Evolutionary conservation across 306 rosid species (phyloP).

Genomic region (Corylus heterophylla): DNA sequence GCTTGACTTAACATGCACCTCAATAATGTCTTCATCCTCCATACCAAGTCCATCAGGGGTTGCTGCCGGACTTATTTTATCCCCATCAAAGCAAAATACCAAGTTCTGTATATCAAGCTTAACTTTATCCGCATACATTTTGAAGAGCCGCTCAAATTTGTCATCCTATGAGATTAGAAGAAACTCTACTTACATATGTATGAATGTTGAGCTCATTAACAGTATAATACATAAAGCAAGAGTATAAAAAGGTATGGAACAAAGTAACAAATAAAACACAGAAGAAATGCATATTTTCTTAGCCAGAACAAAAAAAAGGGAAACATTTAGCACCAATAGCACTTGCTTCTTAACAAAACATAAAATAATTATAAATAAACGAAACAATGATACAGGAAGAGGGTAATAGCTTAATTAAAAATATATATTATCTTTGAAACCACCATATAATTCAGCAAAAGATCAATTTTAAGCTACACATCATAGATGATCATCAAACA

Average conservation of each 20-base stretch:
- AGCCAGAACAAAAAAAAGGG: not conserved
- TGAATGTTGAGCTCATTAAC: not conserved
- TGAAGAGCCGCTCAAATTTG: constrained; percentile 78
- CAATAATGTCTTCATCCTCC: constrained; percentile 87
- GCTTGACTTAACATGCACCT: constrained; percentile 62
- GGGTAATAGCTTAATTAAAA: not conserved
- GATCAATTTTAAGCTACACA: not conserved
- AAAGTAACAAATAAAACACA: not conserved
- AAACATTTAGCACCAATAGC: not conserved
- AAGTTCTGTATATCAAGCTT: constrained; percentile 55
- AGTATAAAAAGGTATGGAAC: not conserved
- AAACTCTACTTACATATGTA: not conserved
- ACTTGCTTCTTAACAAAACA: not conserved
- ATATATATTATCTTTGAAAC: not conserved
- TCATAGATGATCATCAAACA: not conserved
- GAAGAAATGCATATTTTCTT: not conserved
- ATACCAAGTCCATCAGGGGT: constrained; percentile 75
- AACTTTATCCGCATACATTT: constrained; percentile 64
- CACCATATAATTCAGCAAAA: not conserved
- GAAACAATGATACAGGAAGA: not conserved
- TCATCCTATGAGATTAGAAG: constrained; percentile 60
- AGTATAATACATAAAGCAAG: not conserved
- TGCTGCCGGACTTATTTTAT: constrained; percentile 56
- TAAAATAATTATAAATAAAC: too few relatives aligned
- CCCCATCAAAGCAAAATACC: constrained; percentile 82